Evolutionary conservation across 2,329 filamentous ascomycete species (phyloP).

Genomic region (Cyanodermella asteris): DNA sequence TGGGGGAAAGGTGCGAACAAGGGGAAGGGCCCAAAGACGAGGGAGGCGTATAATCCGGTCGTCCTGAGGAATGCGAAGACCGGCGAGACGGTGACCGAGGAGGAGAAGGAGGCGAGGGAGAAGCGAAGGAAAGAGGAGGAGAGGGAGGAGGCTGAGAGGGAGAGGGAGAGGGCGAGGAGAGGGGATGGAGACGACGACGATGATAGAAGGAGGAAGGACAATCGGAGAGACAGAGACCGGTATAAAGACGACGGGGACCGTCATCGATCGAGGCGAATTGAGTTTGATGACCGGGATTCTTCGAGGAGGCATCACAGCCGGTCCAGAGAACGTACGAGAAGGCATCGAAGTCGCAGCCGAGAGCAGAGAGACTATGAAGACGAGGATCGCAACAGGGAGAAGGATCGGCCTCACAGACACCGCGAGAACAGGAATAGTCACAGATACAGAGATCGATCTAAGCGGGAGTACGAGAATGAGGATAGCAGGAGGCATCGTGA

Average conservation of each 20-base stretch:
- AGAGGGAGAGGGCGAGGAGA: constrained; percentile 6
- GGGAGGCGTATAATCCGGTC: constrained; percentile 36
- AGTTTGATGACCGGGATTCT: constrained; percentile 2
- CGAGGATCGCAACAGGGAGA: too few species aligned
- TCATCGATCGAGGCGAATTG: too few species aligned
- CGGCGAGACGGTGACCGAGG: constrained; percentile 28
- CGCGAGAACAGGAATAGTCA: too few species aligned
- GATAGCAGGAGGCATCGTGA: neutral
- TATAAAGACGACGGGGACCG: too few species aligned
- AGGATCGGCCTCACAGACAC: too few species aligned
- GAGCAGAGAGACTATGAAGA: too few species aligned
- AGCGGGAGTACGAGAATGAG: too few species aligned
- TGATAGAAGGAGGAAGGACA: neutral
- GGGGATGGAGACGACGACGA: neutral
- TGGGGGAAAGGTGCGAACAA: constrained; percentile 47
- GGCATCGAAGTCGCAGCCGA: too few species aligned
- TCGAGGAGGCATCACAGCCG: too few species aligned
- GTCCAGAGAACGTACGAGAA: too few species aligned
- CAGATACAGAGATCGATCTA: too few species aligned
- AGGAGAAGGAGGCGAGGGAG: constrained; percentile 2
- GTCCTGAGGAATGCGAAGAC: constrained; percentile 39
- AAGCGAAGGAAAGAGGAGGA: constrained; percentile 4
- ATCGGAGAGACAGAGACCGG: too few species aligned
- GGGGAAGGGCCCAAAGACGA: constrained; percentile 33
- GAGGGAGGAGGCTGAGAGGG: constrained; percentile 4